Percentiles rank a stretch among this genome's conserved stretches.
phyloP scores from a whole-genome alignment of 768 basidiomycete species.

The Tricholoma saponaceum region DNA sequence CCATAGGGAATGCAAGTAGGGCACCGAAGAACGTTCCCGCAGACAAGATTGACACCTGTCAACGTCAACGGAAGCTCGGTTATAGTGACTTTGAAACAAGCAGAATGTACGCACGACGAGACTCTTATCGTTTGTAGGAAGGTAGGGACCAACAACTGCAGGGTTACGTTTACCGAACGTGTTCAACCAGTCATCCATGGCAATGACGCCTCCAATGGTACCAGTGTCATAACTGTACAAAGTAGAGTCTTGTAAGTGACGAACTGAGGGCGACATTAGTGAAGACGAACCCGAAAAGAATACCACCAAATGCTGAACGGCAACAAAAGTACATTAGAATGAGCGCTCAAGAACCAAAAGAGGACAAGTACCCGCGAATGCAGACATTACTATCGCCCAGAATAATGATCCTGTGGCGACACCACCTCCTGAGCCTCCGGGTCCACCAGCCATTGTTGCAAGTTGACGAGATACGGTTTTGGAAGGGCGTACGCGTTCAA shows the following conservation, averaged over 20 bases:
- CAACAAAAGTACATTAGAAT: not conserved
- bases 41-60: conserved; percentile 59
- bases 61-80: not conserved
- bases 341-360: not conserved
- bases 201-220: conserved; percentile 73
- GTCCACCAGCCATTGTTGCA: conserved; percentile 24
- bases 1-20: conserved; percentile 41
- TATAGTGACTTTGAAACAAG: not conserved
- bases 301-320: conserved; percentile 39
- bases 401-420: conserved; percentile 23
- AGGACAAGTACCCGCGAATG: conserved; percentile 30
- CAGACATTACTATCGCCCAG: conserved; percentile 35
- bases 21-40: conserved; percentile 88
- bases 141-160: conserved; percentile 16
- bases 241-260: not conserved
- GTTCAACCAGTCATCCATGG: conserved; percentile 53
- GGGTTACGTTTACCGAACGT: conserved; percentile 39
- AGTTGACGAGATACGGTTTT: not conserved
- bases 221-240: conserved; percentile 74
- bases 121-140: conserved; percentile 38
- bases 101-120: conserved; percentile 25
- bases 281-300: conserved; percentile 34
- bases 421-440: conserved; percentile 29
- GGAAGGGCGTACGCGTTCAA: not conserved
- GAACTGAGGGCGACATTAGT: not conserved